Conservation (phyloP, 148 eudicot genomes). For the Vaccinium corymbosum region DNA sequence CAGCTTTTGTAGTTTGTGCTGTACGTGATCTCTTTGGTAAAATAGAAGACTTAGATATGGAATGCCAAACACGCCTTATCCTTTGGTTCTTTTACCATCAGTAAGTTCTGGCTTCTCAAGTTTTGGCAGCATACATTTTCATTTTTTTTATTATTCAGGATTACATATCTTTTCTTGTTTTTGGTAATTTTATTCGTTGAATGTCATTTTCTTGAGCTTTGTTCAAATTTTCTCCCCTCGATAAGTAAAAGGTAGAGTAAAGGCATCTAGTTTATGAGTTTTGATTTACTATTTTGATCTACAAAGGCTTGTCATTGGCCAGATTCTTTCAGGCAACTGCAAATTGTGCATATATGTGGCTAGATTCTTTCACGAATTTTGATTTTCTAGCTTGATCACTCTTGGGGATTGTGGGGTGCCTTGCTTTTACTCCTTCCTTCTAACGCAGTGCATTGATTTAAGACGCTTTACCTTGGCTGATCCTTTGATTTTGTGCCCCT, state of each 20-base stretch:
- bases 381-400: too few relatives aligned
- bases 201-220: neutral
- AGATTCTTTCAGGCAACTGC: neutral
- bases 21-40: conserved; percentile 96
- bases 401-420: neutral
- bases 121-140: neutral
- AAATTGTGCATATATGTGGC: neutral
- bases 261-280: neutral
- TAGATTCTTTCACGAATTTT: neutral
- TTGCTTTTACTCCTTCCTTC: neutral
- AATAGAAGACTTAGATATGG: conserved; percentile 87
- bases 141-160: too few relatives aligned
- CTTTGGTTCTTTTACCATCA: conserved; percentile 98
- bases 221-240: too few relatives aligned
- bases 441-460: neutral
- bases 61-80: conserved; percentile 86
- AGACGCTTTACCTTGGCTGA: neutral
- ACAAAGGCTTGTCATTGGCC: neutral
- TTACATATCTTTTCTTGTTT: too few relatives aligned
- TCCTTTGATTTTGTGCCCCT: neutral
- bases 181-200: neutral
- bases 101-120: conserved; percentile 48
- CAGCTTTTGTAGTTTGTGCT: conserved; percentile 96
- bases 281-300: neutral
- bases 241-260: neutral